Conservation (phyloP, 192 early-diverging fungal genomes). For the Backusella liffmaniae region DNA sequence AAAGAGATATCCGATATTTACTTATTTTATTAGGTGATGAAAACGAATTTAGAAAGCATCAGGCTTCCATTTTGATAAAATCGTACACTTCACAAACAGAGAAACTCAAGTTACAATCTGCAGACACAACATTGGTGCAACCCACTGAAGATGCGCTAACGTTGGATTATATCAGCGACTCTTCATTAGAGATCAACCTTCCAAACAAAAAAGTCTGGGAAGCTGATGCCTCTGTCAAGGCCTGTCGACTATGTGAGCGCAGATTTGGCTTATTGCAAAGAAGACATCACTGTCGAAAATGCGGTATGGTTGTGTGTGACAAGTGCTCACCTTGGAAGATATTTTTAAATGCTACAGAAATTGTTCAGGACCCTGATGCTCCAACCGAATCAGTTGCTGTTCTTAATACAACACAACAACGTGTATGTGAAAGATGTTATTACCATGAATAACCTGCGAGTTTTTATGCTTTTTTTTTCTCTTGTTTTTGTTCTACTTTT, state of each 20-base stretch:
- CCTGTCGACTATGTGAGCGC: constrained; percentile 66
- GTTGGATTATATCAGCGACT: constrained; percentile 8
- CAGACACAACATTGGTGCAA: constrained; percentile 17
- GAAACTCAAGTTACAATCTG: constrained; percentile 36
- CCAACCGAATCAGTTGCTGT: not conserved
- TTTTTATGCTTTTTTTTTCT: not conserved
- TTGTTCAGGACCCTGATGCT: constrained; percentile 39
- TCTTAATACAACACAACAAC: constrained; percentile 30
- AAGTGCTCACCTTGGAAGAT: constrained; percentile 64
- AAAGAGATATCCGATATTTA: not conserved
- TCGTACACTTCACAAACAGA: constrained; percentile 52
- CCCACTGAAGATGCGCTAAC: constrained; percentile 9
- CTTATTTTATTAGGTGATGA: constrained; percentile 47
- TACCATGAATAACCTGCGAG: not conserved
- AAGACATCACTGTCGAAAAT: constrained; percentile 91
- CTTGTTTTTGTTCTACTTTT: not conserved
- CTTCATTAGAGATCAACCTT: constrained; percentile 26
- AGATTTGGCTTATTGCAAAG: constrained; percentile 76
- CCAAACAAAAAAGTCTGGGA: constrained; percentile 62
- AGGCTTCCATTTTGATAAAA: constrained; percentile 45
- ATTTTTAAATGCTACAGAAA: constrained; percentile 46
- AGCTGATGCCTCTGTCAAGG: constrained; percentile 62
- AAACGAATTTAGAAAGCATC: constrained; percentile 46
- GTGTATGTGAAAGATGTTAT: constrained; percentile 57
- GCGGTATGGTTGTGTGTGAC: constrained; percentile 85